Conservation (phyloP, 1,139 yeast species). For the Arxiozyma slooffiae region DNA sequence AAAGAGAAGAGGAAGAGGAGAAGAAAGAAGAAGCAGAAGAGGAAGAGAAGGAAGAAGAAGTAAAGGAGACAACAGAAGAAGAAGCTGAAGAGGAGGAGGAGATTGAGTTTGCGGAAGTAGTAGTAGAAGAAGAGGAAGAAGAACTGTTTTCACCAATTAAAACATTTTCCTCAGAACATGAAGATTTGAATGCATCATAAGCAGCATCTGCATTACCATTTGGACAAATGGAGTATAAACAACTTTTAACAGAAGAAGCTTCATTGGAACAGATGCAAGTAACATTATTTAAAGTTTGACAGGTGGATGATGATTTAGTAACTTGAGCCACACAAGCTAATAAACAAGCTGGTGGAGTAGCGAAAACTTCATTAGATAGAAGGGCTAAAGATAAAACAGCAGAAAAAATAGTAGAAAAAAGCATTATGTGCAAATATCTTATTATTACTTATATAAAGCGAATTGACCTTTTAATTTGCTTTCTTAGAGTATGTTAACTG, state of each 20-base stretch:
- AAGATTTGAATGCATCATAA: constrained; percentile 42
- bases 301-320: constrained; percentile 42
- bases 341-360: constrained; percentile 83
- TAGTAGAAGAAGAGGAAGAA: constrained; percentile 29
- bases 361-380: constrained; percentile 42
- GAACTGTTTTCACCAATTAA: constrained; percentile 28
- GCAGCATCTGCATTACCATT: constrained; percentile 49
- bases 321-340: constrained; percentile 78
- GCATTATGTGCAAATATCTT: constrained; percentile 21
- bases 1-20: constrained; percentile 13
- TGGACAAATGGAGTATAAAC: constrained; percentile 62
- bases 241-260: constrained; percentile 41
- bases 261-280: constrained; percentile 55
- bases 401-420: constrained; percentile 32
- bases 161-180: constrained; percentile 41
- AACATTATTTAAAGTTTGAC: constrained; percentile 46
- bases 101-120: constrained; percentile 31
- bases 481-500: neutral
- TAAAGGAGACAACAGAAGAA: constrained; percentile 26
- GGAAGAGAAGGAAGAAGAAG: constrained; percentile 18
- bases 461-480: neutral
- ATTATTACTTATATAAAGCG: neutral
- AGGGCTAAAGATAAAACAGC: constrained; percentile 44
- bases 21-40: constrained; percentile 14
- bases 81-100: constrained; percentile 31